A percentile compares a stretch with the other conserved stretches of the same genome.
Evolutionary conservation across 1,284 basidiomycete species (phyloP).

Genomic region (Ustilago curta): DNA sequence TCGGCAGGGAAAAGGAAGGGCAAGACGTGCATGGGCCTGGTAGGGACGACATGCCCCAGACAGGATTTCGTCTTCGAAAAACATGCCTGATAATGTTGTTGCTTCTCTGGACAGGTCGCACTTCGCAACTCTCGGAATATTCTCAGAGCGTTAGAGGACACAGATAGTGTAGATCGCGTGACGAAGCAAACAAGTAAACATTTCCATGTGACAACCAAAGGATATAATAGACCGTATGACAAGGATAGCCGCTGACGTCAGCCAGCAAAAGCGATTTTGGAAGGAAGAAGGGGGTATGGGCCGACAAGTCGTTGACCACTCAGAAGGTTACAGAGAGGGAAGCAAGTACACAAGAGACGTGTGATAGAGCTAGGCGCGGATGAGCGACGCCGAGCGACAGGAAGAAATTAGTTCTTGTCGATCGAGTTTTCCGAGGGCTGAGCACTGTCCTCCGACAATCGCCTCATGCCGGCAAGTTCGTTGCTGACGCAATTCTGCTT

Average conservation of each 20-base stretch:
- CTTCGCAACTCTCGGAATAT: background rate
- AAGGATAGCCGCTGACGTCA: background rate
- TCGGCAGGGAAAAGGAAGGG: too few species aligned
- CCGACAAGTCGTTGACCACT: background rate
- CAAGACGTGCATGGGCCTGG: too few species aligned
- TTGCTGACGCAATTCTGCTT: constrained; percentile 66
- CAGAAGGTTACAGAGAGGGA: background rate
- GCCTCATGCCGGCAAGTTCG: constrained; percentile 60
- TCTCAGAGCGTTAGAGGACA: background rate
- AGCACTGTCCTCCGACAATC: constrained; percentile 29
- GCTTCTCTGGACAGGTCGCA: background rate
- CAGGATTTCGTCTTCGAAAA: background rate
- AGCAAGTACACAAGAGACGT: background rate
- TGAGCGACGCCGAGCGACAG: background rate
- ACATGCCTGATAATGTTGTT: background rate
- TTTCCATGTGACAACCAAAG: constrained; percentile 6
- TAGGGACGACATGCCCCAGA: too few species aligned
- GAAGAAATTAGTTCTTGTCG: constrained; percentile 24
- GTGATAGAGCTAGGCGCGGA: background rate
- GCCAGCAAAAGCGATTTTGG: background rate
- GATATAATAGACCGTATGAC: background rate
- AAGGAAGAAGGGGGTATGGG: background rate
- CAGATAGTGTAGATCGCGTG: background rate
- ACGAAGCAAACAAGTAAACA: background rate
- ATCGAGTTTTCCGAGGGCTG: constrained; percentile 18